Evolutionary conservation across 2,329 filamentous ascomycete species (phyloP).

Genomic region (Sporothrix curviconia): DNA sequence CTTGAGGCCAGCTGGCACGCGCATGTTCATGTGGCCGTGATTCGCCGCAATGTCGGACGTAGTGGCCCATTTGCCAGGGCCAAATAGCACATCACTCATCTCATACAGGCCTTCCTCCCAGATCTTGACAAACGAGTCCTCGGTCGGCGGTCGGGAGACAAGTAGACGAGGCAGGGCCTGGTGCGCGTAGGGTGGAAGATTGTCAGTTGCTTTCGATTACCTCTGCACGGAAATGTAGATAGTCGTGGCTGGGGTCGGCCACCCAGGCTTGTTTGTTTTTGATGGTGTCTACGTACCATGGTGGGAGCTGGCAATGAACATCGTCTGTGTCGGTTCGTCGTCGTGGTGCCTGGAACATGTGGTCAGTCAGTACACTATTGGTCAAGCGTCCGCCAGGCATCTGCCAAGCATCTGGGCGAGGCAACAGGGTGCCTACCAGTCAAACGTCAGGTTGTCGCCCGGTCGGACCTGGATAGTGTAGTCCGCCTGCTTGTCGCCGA

Average conservation of each 20-base stretch:
- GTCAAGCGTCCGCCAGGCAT: too few species aligned
- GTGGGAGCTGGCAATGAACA: conserved; percentile 24
- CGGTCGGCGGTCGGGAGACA: conserved; percentile 32
- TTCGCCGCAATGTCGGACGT: conserved; percentile 23
- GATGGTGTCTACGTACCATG: conserved; percentile 14
- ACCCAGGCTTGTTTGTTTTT: too few species aligned
- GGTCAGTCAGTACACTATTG: too few species aligned
- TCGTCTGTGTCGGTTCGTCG: conserved; percentile 29
- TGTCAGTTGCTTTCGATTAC: too few species aligned
- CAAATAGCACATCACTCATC: conserved; percentile 24
- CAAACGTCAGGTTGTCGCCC: conserved; percentile 33
- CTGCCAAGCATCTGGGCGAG: not conserved
- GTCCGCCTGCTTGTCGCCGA: conserved; percentile 30
- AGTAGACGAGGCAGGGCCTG: conserved; percentile 33
- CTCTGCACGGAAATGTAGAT: too few species aligned
- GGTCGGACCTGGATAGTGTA: conserved; percentile 29
- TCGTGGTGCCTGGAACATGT: conserved; percentile 27
- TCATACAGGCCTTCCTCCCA: conserved; percentile 33
- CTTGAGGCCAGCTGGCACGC: conserved; percentile 29
- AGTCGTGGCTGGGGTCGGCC: too few species aligned
- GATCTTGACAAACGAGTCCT: conserved; percentile 34
- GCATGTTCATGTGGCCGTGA: conserved; percentile 24
- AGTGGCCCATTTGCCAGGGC: conserved; percentile 29
- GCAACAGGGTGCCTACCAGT: conserved; percentile 23
- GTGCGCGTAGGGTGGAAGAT: too few species aligned